Evolutionary conservation across 257 asterid genomes (phyloP).

Genomic region (Solanum raphanifolium): DNA sequence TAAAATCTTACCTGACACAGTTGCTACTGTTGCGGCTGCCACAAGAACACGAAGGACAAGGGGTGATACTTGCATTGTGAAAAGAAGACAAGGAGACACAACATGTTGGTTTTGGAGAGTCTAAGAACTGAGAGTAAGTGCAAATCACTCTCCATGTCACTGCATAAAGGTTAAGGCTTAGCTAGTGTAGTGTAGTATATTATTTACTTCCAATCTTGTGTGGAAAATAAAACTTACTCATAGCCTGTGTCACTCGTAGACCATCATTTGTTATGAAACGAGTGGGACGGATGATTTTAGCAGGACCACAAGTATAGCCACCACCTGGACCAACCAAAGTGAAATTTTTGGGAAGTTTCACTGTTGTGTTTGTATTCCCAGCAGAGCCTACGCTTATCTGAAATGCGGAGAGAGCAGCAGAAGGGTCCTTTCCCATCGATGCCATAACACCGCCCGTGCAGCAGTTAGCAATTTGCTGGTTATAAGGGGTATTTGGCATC

Average conservation of each 20-base stretch:
- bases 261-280: neutral
- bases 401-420: slow-evolving; percentile 6
- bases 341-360: slow-evolving; percentile 18
- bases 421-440: slow-evolving; percentile 9
- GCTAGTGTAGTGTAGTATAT: neutral
- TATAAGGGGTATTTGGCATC: slow-evolving; percentile 11
- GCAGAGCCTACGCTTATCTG: slow-evolving; percentile 12
- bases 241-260: slow-evolving; percentile 6
- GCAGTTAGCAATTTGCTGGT: slow-evolving; percentile 19
- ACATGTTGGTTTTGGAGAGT: slow-evolving; percentile 42
- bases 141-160: slow-evolving; percentile 85
- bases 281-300: slow-evolving; percentile 5
- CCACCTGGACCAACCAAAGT: slow-evolving; percentile 12
- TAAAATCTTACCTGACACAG: slow-evolving; percentile 43
- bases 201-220: neutral
- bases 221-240: slow-evolving; percentile 2
- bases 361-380: slow-evolving; percentile 4
- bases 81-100: slow-evolving; percentile 73
- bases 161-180: slow-evolving; percentile 12
- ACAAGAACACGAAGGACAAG: slow-evolving; percentile 62
- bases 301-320: slow-evolving; percentile 20
- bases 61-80: slow-evolving; percentile 48
- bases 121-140: slow-evolving; percentile 51
- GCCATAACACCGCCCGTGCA: slow-evolving; percentile 17
- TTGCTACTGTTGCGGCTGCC: slow-evolving; percentile 48